Evolutionary conservation across 2,329 filamentous ascomycete species (phyloP), one percentile per base, ranked within the genome.

Genomic region (Xylariales sp.): DNA sequence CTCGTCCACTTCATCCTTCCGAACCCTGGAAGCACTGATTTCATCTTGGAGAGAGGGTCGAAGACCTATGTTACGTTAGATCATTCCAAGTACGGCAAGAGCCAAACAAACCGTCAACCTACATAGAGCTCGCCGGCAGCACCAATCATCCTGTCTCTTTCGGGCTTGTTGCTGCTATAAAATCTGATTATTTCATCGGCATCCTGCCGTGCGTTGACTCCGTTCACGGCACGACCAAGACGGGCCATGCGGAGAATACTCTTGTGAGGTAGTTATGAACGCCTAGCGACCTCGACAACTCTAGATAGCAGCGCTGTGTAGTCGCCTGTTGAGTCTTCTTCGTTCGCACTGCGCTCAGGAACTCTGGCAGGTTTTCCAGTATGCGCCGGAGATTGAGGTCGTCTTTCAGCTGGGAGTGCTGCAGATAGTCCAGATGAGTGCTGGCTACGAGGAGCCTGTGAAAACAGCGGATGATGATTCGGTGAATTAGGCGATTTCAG

Each of bases 1-100:
- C 71, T 76, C 42, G 60, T 54, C 73, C 74, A 77, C 25, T 74
- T 73, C 1, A 51, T 43, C 2, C 47, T 40, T 2, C 41, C 47
- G 34, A 74, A 76, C 1, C 44, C 49, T 2, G 61, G 55, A 6
- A 67, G 48, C 1, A 32, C 5, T 0, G 53, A 51, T 11, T 51
- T 22, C 19, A 66, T 42, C 3, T 47, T 42, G 6, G 50, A 54
- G 3, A 74, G 55, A 1, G 67, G 40, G 40, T 71, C 63, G 43
- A 68, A 71, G 1, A 69, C 65, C 69, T 72, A 40, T 21, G 19
- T 29, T 10, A 38, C 14, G 24, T 27, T 8, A 27, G n/a, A 27
- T 27, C n/a, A n/a, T 27, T 27, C 24, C 8, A 27, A 27, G 24
- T n/a, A n/a, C 8, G 24, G 24, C n/a, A 27, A 27, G 8, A 27